Evolutionary conservation across 2,329 filamentous ascomycete genomes (phyloP).

Genomic region (Sarocladiaceae sp.): DNA sequence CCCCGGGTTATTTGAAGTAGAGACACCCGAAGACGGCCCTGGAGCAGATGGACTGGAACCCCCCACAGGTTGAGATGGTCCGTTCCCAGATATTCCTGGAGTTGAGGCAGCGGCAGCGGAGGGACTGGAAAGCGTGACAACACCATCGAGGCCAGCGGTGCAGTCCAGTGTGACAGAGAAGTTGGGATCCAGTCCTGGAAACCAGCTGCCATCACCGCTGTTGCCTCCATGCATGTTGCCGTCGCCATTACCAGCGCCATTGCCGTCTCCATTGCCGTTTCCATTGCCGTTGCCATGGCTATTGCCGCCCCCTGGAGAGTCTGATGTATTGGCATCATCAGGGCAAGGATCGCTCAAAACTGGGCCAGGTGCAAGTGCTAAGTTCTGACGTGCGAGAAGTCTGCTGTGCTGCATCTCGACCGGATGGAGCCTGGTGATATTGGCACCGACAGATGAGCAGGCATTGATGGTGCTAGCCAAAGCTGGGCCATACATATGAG

Average conservation of each 20-base stretch:
- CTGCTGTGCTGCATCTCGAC: neutral
- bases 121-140: conserved; percentile 2
- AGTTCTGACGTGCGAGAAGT: neutral
- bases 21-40: neutral
- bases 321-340: neutral
- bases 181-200: conserved; percentile 4
- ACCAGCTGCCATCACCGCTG: neutral
- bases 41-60: neutral
- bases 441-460: conserved; percentile 1
- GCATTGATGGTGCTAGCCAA: conserved; percentile 1
- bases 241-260: neutral
- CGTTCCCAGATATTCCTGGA: neutral
- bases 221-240: neutral
- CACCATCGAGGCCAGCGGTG: conserved; percentile 4
- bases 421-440: conserved; percentile 7
- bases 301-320: neutral
- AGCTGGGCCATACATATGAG: conserved; percentile 3
- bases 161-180: conserved; percentile 4
- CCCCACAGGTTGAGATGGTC: neutral
- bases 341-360: neutral
- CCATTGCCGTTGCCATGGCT: neutral
- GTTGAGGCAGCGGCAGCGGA: neutral
- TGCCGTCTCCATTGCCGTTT: neutral
- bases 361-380: neutral
- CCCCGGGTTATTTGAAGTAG: neutral